A percentile compares a stretch with the other conserved stretches of the same genome.
Evolutionary conservation across 805 yeast species (phyloP).

Genomic region (Lipomyces kockii): DNA sequence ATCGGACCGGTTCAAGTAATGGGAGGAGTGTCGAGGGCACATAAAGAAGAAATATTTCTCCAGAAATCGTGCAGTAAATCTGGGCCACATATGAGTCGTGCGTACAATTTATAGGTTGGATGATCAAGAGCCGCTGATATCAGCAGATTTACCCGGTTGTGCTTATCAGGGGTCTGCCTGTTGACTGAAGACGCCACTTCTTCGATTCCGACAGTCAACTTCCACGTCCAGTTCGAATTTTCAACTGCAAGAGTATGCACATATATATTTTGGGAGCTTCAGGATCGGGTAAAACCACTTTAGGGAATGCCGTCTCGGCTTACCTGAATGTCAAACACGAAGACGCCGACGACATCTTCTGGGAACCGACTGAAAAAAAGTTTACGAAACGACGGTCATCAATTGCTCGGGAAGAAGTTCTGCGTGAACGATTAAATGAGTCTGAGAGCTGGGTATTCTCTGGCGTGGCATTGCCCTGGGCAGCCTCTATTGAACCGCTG

Average conservation of each 20-base stretch:
- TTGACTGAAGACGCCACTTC: too few relatives aligned
- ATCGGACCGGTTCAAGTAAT: too few relatives aligned
- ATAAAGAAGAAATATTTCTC: too few relatives aligned
- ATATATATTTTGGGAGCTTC: slow-evolving; percentile 9
- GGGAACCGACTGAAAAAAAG: slow-evolving; percentile 8
- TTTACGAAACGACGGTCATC: slow-evolving; percentile 11
- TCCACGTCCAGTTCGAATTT: neutral
- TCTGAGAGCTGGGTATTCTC: slow-evolving; percentile 5
- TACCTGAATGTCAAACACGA: slow-evolving; percentile 7
- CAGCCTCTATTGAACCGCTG: slow-evolving; percentile 7
- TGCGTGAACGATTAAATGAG: slow-evolving; percentile 2
- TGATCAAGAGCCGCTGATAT: too few relatives aligned
- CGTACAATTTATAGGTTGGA: too few relatives aligned
- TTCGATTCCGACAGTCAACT: neutral
- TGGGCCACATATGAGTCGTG: too few relatives aligned
- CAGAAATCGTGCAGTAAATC: too few relatives aligned
- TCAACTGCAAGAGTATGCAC: neutral
- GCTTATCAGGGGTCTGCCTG: too few relatives aligned
- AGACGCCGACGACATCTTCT: slow-evolving; percentile 11
- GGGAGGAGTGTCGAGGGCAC: too few relatives aligned
- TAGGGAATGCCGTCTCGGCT: slow-evolving; percentile 4
- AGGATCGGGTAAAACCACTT: slow-evolving; percentile 7
- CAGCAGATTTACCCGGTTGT: too few relatives aligned
- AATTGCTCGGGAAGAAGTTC: slow-evolving; percentile 5
- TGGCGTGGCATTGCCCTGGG: slow-evolving; percentile 5